Percentiles rank a stretch among this genome's conserved stretches.
These are phyloP conservation scores for Cyclocybe aegerita DNA, from an alignment of 768 basidiomycete genomes.

Conservation along the genomic window DNA sequence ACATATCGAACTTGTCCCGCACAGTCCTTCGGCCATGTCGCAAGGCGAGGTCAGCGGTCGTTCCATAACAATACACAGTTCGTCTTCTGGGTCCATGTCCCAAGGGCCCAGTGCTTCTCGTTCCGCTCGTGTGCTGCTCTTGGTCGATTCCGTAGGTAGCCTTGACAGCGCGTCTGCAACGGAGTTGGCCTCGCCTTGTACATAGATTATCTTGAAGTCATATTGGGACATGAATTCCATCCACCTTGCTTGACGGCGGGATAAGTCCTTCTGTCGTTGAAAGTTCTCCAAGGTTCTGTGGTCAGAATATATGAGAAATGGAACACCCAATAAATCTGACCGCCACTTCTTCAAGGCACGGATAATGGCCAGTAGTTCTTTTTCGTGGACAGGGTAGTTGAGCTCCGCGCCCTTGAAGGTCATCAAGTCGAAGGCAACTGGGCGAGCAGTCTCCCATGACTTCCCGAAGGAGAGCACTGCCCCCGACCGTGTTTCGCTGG, in stretches of 20 bases:
- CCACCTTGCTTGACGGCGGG: slow-evolving; percentile 29
- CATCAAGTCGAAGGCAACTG: slow-evolving; percentile 25
- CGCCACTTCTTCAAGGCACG: slow-evolving; percentile 26
- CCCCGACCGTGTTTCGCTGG: slow-evolving; percentile 22
- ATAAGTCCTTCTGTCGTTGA: slow-evolving; percentile 27
- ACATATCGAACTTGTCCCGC: neutral
- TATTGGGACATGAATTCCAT: slow-evolving; percentile 31
- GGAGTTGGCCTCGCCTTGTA: slow-evolving; percentile 32
- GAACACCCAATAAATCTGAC: slow-evolving; percentile 8
- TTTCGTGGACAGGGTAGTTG: slow-evolving; percentile 39
- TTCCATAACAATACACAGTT: neutral
- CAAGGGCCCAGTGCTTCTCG: too few relatives aligned
- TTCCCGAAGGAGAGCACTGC: slow-evolving; percentile 25
- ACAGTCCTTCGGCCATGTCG: too few relatives aligned
- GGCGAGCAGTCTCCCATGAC: slow-evolving; percentile 27
- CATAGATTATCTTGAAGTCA: slow-evolving; percentile 32
- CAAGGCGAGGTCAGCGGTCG: neutral
- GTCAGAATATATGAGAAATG: slow-evolving; percentile 30
- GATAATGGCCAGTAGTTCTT: slow-evolving; percentile 36
- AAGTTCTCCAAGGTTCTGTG: slow-evolving; percentile 34
- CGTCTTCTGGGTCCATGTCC: neutral
- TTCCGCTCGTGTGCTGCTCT: too few relatives aligned
- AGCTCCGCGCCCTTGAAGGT: slow-evolving; percentile 19
- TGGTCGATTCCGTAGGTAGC: neutral
- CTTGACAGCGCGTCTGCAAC: slow-evolving; percentile 37